Base-by-base conservation (phyloP, 1,284 basidiomycete genomes). In the Lentinula novae-zelandiae region DNA sequence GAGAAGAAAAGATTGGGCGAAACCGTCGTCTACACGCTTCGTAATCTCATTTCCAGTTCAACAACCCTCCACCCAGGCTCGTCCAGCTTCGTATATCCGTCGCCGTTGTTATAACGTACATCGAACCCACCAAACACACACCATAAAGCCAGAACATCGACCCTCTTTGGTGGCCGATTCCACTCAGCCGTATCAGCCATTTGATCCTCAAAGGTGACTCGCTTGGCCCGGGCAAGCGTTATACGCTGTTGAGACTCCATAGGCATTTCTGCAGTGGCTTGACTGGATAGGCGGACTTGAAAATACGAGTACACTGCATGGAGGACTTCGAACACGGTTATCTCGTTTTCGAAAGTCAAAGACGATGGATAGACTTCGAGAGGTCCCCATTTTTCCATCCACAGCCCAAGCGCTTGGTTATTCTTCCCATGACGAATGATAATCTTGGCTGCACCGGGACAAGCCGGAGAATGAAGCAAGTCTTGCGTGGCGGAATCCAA, bases 371-470 rank as follows among this genome's bases (percentile, higher is more conserved):
- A 52, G 13, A 58, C 38, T 27, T 58, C 57, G 27, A 58, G 34
- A 20, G 57, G 31, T 39, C 57, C 57, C 57, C 57, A 58, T 6
- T 34, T 20, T 15, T 58, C 17, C 57, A 58, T 58, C 57, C 57
- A 58, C 34, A 40, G 22, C 10, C 8, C 27, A 2, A 58, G 22
- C 3, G 48, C 57, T 22, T 31, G 46, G 5, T 33, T 40, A 8
- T 52, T 58, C 4, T 39, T 27, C 20, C 44, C 36, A 10, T 38
- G 36, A 15, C 33, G 48, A 40, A 58, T 27, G 27, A 51, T 52
- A 17, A 58, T 58, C 31, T 52, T 50, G 5, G 48, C 57, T 10
- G 57, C 31, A 13, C 57, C 57, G 8, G 57, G 57, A 31, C 48
- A 58, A 12, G 57, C 57, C 2, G 57, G 57, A 8, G 57, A 38